Evolutionary conservation across 164 flowering plant species (phyloP).

Genomic region (Kalanchoe fedtschenkoi): DNA sequence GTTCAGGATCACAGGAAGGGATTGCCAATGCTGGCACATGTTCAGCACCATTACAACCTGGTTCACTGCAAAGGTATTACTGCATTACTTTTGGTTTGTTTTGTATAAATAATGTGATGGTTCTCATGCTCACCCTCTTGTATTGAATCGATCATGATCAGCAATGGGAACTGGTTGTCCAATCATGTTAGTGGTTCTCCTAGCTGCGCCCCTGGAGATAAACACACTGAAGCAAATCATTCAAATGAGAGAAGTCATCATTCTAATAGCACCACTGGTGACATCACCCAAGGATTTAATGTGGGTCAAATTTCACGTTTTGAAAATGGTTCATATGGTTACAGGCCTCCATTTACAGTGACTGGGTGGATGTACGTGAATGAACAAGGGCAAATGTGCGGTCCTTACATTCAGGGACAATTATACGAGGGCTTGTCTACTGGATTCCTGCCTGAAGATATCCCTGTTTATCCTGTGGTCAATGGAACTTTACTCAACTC

Average conservation of each 20-base stretch:
- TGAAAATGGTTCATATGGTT: constrained; percentile 19
- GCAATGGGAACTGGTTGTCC: neutral
- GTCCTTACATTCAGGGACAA: constrained; percentile 85
- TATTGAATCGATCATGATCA: too few relatives aligned
- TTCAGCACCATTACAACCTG: too few relatives aligned
- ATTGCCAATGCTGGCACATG: too few relatives aligned
- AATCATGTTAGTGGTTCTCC: neutral
- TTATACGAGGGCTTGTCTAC: constrained; percentile 72
- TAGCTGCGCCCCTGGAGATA: neutral
- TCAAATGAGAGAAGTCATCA: constrained; percentile 32
- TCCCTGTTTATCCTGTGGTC: constrained; percentile 80
- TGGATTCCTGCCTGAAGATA: constrained; percentile 81
- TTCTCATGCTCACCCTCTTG: too few relatives aligned
- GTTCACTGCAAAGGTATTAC: too few relatives aligned
- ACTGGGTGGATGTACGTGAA: constrained; percentile 95
- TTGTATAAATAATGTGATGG: too few relatives aligned
- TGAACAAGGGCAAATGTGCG: constrained; percentile 76
- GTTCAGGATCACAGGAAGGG: too few relatives aligned
- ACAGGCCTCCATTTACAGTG: constrained; percentile 24
- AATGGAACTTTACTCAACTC: constrained; percentile 48
- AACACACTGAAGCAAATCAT: constrained; percentile 17
- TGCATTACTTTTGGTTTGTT: too few relatives aligned
- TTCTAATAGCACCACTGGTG: constrained; percentile 21
- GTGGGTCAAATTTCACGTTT: constrained; percentile 14
- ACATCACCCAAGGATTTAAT: constrained; percentile 14